Conservation (phyloP, 768 basidiomycete species). For the Macrolepiota fuliginosa region DNA sequence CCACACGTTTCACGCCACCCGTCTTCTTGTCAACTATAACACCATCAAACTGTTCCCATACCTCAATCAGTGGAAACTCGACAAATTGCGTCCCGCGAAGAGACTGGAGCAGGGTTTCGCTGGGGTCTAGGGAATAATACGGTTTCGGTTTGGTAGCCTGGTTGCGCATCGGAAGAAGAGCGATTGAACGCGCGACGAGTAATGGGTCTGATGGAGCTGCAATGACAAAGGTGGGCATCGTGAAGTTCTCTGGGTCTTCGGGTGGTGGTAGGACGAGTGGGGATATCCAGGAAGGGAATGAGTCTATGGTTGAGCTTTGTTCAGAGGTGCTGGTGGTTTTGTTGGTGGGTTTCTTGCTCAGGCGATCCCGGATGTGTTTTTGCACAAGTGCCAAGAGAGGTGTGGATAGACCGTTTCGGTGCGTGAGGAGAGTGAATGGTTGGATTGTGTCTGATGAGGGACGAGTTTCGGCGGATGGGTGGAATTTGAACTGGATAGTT, state of each 20-base stretch:
- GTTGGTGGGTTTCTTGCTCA: conserved; percentile 37
- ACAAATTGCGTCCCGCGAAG: conserved; percentile 67
- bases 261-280: conserved; percentile 49
- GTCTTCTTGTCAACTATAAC: conserved; percentile 57
- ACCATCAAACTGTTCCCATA: conserved; percentile 70
- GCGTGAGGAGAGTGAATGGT: conserved; percentile 57
- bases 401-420: conserved; percentile 53
- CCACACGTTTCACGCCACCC: conserved; percentile 21
- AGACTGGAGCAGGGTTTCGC: conserved; percentile 40
- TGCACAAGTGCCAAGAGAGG: conserved; percentile 52
- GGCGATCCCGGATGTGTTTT: conserved; percentile 40
- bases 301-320: conserved; percentile 9
- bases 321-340: not conserved
- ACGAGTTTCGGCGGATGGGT: conserved; percentile 45
- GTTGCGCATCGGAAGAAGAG: conserved; percentile 12
- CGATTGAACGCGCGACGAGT: not conserved
- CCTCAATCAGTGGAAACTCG: conserved; percentile 82
- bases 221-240: conserved; percentile 61
- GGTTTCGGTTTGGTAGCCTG: conserved; percentile 25
- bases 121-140: conserved; percentile 59
- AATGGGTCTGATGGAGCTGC: conserved; percentile 39
- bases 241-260: conserved; percentile 56
- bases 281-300: conserved; percentile 54
- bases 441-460: conserved; percentile 26
- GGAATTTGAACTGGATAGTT: conserved; percentile 72